Evolutionary conservation across 2,329 filamentous ascomycete genomes (phyloP).

Genomic region (Neofusicoccum cordaticola): DNA sequence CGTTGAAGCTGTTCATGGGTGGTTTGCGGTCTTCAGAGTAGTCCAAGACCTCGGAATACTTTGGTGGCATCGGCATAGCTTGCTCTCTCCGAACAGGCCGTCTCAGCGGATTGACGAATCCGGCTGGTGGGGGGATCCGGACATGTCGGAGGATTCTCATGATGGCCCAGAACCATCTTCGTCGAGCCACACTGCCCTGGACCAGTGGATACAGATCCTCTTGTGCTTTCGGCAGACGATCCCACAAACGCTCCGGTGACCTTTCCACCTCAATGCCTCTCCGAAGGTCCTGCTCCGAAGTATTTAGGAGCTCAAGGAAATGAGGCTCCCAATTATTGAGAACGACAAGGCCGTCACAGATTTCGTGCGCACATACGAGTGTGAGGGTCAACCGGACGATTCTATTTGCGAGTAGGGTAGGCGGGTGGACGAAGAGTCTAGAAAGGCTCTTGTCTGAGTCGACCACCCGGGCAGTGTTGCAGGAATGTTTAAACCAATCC

Average conservation of each 20-base stretch:
- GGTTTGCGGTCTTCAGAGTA: slow-evolving; percentile 35
- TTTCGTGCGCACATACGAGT: slow-evolving; percentile 44
- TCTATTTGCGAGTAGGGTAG: slow-evolving; percentile 23
- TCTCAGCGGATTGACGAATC: slow-evolving; percentile 43
- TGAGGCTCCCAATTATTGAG: slow-evolving; percentile 43
- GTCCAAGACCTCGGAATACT: slow-evolving; percentile 37
- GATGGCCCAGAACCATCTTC: slow-evolving; percentile 49
- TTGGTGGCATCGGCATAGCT: slow-evolving; percentile 27
- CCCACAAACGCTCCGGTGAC: slow-evolving; percentile 22
- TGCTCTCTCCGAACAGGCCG: slow-evolving; percentile 22
- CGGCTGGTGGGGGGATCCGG: slow-evolving; percentile 36
- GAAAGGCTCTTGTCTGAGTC: slow-evolving; percentile 37
- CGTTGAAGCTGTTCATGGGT: slow-evolving; percentile 35
- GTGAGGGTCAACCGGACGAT: slow-evolving; percentile 35
- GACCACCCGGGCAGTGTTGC: slow-evolving; percentile 41
- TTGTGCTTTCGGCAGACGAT: slow-evolving; percentile 42
- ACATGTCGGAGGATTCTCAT: slow-evolving; percentile 45
- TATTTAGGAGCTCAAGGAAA: slow-evolving; percentile 39
- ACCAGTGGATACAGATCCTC: slow-evolving; percentile 47
- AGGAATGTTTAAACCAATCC: slow-evolving; percentile 42
- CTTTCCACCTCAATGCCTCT: slow-evolving; percentile 21
- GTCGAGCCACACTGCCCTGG: slow-evolving; percentile 35
- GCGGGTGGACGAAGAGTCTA: slow-evolving; percentile 40
- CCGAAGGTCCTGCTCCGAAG: slow-evolving; percentile 22
- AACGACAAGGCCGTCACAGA: slow-evolving; percentile 38